Evolutionary conservation across 495 filamentous ascomycete genomes (phyloP).

Genomic region (Podospora pseudocomata): DNA sequence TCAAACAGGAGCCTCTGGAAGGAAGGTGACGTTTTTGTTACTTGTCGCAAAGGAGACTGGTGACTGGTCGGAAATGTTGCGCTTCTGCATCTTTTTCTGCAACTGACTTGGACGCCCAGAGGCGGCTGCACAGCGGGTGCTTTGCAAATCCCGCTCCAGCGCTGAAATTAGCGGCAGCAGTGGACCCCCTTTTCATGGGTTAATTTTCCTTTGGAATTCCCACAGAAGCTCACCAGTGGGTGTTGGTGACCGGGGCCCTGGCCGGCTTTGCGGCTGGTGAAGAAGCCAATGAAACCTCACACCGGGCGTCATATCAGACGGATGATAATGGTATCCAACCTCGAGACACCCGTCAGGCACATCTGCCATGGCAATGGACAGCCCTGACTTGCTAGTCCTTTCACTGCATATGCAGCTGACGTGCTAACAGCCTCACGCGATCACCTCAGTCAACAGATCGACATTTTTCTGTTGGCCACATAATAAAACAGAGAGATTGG

Average conservation of each 20-base stretch:
- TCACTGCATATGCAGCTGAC: not conserved
- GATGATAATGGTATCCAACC: no score
- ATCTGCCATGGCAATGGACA: no score
- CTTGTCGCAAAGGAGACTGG: not conserved
- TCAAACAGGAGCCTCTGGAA: no score
- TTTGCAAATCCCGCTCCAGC: not conserved
- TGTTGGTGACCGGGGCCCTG: not conserved
- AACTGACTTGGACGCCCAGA: not conserved
- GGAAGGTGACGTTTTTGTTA: no score
- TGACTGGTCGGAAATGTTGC: not conserved
- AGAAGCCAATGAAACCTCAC: not conserved
- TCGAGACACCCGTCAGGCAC: no score
- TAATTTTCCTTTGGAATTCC: not conserved
- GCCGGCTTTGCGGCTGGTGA: not conserved
- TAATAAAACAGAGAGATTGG: not conserved
- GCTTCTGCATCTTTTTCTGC: not conserved
- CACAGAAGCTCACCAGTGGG: no score
- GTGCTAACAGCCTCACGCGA: not conserved
- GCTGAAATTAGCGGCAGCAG: not conserved
- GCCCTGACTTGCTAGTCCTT: no score
- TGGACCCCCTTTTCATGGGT: not conserved
- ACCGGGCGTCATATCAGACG: no score
- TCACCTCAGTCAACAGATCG: not conserved
- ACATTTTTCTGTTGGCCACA: not conserved
- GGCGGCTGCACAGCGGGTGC: not conserved